Evolutionary conservation across 73 alveolate species (phyloP).

Genomic region (Paramecium octaurelia): DNA sequence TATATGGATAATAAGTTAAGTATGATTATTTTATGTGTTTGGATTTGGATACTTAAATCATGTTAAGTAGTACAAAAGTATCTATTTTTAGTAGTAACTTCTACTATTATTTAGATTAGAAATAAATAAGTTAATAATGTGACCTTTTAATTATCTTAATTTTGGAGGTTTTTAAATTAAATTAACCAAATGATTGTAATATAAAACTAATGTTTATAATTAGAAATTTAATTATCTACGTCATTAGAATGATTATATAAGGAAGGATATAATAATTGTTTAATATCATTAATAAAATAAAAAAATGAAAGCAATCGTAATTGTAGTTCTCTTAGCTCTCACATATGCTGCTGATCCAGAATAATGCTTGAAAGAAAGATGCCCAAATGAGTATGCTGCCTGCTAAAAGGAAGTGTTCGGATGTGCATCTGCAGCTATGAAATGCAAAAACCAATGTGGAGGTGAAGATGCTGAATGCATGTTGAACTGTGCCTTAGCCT

Average conservation of each 20-base stretch:
- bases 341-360: constrained; percentile 3
- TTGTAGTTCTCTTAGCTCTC: background rate
- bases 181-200: background rate
- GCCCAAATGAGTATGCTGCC: constrained; percentile 8
- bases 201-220: background rate
- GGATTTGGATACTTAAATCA: too few species aligned
- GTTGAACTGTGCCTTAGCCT: background rate
- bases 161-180: background rate
- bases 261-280: background rate
- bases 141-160: too few species aligned
- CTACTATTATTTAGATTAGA: too few species aligned
- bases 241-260: background rate
- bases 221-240: background rate
- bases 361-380: constrained; percentile 13
- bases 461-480: background rate
- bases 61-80: too few species aligned
- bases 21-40: too few species aligned
- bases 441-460: constrained; percentile 17
- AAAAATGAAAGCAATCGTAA: background rate
- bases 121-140: too few species aligned
- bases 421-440: background rate
- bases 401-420: constrained; percentile 10
- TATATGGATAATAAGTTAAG: too few species aligned
- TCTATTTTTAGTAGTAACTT: too few species aligned
- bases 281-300: background rate